Evolutionary conservation across 768 basidiomycete genomes (phyloP).

Genomic region (Mycena rosella): DNA sequence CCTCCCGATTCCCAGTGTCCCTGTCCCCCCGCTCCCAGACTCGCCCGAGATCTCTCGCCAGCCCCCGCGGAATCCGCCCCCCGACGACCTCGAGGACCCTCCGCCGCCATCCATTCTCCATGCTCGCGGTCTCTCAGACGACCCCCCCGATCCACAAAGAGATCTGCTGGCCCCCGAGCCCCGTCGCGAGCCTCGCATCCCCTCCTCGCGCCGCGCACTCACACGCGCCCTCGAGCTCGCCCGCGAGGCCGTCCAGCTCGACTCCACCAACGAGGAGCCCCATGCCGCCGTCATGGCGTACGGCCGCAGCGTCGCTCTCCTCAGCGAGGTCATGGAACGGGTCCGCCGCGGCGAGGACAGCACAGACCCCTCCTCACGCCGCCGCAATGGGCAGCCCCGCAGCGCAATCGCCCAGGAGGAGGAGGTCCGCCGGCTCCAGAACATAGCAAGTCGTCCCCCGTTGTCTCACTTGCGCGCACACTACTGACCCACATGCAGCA

Average conservation of each 20-base stretch:
- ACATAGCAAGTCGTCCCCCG: conserved; percentile 81
- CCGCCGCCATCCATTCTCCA: conserved; percentile 40
- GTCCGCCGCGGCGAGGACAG: conserved; percentile 89
- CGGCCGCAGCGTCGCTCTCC: conserved; percentile 84
- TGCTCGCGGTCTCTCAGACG: conserved; percentile 49
- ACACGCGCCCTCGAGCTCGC: conserved; percentile 90
- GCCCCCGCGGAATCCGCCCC: conserved; percentile 37
- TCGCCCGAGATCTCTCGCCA: conserved; percentile 26
- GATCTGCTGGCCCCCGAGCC: conserved; percentile 51
- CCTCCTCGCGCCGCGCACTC: conserved; percentile 87
- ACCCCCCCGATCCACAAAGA: conserved; percentile 52
- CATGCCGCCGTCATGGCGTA: conserved; percentile 92
- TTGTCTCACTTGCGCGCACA: conserved; percentile 16
- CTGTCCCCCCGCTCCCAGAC: conserved; percentile 46
- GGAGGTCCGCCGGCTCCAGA: conserved; percentile 86
- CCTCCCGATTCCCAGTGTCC: conserved; percentile 80
- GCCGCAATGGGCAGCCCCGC: conserved; percentile 71
- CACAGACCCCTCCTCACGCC: conserved; percentile 67
- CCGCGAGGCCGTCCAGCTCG: conserved; percentile 89
- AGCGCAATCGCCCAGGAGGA: conserved; percentile 93
- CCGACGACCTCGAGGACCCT: conserved; percentile 41
- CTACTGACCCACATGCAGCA: conserved; percentile 63
- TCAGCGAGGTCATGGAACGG: conserved; percentile 94
- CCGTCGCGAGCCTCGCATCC: conserved; percentile 60
- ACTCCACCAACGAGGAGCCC: conserved; percentile 90